Evolutionary conservation across 441 rosid species (phyloP), one percentile per base, ranked within the genome.

Genomic region (Biscutella auriculata): DNA sequence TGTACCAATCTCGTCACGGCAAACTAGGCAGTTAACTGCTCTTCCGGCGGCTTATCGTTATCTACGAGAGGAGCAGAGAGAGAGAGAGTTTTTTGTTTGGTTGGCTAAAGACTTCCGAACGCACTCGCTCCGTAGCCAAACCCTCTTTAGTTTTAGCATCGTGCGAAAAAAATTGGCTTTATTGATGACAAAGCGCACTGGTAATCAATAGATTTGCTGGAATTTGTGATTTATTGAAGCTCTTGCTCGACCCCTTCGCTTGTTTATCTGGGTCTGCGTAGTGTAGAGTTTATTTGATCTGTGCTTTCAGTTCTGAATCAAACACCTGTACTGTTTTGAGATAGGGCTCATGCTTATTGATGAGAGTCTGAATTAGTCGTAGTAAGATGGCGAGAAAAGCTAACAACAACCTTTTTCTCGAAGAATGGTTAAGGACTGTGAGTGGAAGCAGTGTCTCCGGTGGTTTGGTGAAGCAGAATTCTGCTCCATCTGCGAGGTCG

Each of bases 361-460:
- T 44, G 54, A 42, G 27, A 13, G 4, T 41, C 9, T 53, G 23
- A 55, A 8, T 29, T 25, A 45, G 36, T 37, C 16, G 4, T 50
- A 34, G 27, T 21, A 45, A 47, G 46, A 88, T 91, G 98, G 78
- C 87, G 47, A 80, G 78, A 60, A 88, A 79, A 72, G 63, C 67
- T 47, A 70, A 27, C 40, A 79, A 43, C 46, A 67, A 73, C 27
- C 8, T 78, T 57, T 79, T 92, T 57, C 89, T 88, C 1, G 97
- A 92, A 68, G 92, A 86, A 53, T 88, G 94, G 89, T 71, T 86
- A 74, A 79, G 76, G 58, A 67, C 28, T 70, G 73, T 23, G 35
- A 47, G 80, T 53, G 82, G 76, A 33, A 52, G 29, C 66, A 48
- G 45, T 37, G 51, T 47, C 63, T 46, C 77, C 51, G 43, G 62